These are phyloP conservation scores for Chamaecyparis obtusa DNA, from an alignment of 75 land plant species.

Conservation along the genomic window DNA sequence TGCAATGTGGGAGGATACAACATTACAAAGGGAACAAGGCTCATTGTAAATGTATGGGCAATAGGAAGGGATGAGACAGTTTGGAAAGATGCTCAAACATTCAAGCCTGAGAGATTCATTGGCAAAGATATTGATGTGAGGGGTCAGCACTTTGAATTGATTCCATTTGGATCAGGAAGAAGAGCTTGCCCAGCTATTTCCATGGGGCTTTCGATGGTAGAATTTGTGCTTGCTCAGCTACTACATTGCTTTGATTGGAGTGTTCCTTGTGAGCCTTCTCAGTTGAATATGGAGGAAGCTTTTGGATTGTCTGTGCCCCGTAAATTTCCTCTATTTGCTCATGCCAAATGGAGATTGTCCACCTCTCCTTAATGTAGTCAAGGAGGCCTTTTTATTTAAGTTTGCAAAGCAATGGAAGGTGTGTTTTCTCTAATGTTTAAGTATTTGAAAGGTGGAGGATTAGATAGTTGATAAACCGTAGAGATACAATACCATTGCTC, in stretches of 20 bases:
- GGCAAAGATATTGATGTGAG: slow-evolving; percentile 17
- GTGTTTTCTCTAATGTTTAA: background rate
- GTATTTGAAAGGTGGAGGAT: no score
- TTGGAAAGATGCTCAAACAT: slow-evolving; percentile 28
- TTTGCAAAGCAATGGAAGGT: background rate
- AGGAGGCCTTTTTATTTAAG: background rate
- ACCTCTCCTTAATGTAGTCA: background rate
- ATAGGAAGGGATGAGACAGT: slow-evolving; percentile 13
- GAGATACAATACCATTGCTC: no score
- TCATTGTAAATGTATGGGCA: background rate
- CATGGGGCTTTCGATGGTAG: background rate
- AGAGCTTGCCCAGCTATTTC: slow-evolving; percentile 29
- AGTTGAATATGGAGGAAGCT: slow-evolving; percentile 62
- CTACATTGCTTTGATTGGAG: slow-evolving; percentile 58
- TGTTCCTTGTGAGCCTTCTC: slow-evolving; percentile 47
- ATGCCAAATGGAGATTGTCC: slow-evolving; percentile 19
- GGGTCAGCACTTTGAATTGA: slow-evolving; percentile 19
- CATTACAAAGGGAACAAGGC: slow-evolving; percentile 23
- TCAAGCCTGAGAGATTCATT: slow-evolving; percentile 40
- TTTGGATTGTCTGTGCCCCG: slow-evolving; percentile 59
- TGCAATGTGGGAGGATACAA: slow-evolving; percentile 23
- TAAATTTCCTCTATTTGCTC: slow-evolving; percentile 43
- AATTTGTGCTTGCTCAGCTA: slow-evolving; percentile 37
- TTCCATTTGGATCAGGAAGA: slow-evolving; percentile 44
- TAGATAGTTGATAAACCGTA: no score